Evolutionary conservation across 202 grass and related monocot genomes (phyloP), one percentile per base, ranked within the genome.

Genomic region (Panicum virgatum): DNA sequence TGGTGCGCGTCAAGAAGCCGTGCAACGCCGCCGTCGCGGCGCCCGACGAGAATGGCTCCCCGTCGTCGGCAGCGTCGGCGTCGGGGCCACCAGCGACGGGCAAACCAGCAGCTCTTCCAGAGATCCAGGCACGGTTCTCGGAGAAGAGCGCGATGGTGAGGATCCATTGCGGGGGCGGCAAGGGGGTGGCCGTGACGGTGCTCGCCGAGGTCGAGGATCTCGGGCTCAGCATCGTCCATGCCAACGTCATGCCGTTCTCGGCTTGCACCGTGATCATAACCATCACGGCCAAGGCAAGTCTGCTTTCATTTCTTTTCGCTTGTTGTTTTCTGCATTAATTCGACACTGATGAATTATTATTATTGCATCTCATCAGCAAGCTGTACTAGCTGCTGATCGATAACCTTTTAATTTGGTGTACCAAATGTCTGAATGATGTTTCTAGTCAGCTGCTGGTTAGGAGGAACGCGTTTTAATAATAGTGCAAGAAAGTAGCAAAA

Each of bases 61-160:
- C 48, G n/a, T 39, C 48, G 12, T 2, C 19, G 19, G 22, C 62
- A 16, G 18, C 8, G 34, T 68, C 66, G 42, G 15, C 37, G 42
- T 62, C 40, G 60, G 68, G 64, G 16, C 12, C 80, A 4, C 43
- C 58, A 15, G 0, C 3, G 29, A 12, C 3, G 22, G 12, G 9
- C 19, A 29, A 78, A 7, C 73, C 65, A 1, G 22, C 65, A 1
- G 22, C 20, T 1, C 53, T 52, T 50, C 44, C 91, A 6, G 88
- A 93, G 91, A 88, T 93, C 32, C 86, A 97, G 50, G 91, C 66
- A 7, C 84, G 63, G 34, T 32, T 97, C 36, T 86, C 81, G 10
- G 86, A 76, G 11, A 73, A 69, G 50, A 88, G 14, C 51, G 63
- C 86, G 69, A 83, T 89, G 61, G 51, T 97, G 6, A 63, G 46